Evolutionary conservation across 371 early-diverging fungal species (phyloP).

Genomic region (Rhizopus arrhizus): DNA sequence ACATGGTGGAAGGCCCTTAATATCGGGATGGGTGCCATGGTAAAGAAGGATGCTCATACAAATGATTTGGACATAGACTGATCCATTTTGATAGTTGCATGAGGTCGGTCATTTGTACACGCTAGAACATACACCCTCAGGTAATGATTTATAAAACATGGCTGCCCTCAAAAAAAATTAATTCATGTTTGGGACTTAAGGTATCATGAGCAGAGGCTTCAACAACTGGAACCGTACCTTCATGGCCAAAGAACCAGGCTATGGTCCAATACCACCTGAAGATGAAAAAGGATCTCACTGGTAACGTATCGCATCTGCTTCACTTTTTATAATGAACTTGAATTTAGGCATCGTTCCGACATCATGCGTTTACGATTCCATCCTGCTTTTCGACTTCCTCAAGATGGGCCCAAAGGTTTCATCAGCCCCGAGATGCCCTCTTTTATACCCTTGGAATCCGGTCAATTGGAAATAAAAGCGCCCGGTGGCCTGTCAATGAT

Average conservation of each 20-base stretch:
- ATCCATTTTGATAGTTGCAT: conserved; percentile 43
- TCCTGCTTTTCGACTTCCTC: conserved; percentile 58
- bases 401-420: conserved; percentile 42
- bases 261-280: conserved; percentile 47
- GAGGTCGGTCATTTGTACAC: conserved; percentile 70
- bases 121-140: conserved; percentile 58
- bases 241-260: conserved; percentile 57
- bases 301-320: conserved; percentile 14
- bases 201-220: conserved; percentile 71
- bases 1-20: conserved; percentile 61
- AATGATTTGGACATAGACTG: no score
- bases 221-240: conserved; percentile 71
- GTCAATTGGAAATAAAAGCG: conserved; percentile 41
- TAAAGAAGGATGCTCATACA: background rate
- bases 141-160: conserved; percentile 11
- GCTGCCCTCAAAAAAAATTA: no score
- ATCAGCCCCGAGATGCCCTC: conserved; percentile 17
- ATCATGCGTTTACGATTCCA: conserved; percentile 66
- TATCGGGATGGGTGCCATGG: conserved; percentile 74
- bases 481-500: conserved; percentile 58
- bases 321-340: background rate
- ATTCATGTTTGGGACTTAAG: conserved; percentile 13
- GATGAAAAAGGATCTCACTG: conserved; percentile 68
- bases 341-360: conserved; percentile 54
- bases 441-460: conserved; percentile 40